Evolutionary conservation across 2,329 filamentous ascomycete species (phyloP).

Genomic region (Fusarium albidum): DNA sequence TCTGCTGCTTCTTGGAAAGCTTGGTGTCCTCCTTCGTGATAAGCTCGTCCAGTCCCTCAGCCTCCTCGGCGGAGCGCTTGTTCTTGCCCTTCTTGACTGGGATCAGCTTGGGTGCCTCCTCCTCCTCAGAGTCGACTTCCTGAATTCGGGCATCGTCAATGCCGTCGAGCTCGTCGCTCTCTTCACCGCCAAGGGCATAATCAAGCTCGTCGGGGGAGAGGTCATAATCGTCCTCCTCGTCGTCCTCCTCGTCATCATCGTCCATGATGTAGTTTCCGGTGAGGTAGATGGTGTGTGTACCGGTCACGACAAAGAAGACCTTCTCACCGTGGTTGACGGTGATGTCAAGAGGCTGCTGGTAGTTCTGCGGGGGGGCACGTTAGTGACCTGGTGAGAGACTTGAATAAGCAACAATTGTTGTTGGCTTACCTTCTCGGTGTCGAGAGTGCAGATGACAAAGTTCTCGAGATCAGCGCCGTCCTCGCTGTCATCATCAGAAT

Average conservation of each 20-base stretch:
- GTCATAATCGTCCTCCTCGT: constrained; percentile 80
- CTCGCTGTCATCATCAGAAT: constrained; percentile 70
- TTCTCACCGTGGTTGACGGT: constrained; percentile 88
- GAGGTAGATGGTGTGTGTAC: constrained; percentile 89
- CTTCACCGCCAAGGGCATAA: constrained; percentile 73
- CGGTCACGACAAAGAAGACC: constrained; percentile 90
- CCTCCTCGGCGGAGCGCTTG: constrained; percentile 87
- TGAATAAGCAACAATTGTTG: background rate
- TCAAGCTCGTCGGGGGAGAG: constrained; percentile 83
- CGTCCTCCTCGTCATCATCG: constrained; percentile 69
- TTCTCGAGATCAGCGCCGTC: constrained; percentile 79
- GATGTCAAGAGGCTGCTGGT: constrained; percentile 94
- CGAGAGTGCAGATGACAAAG: constrained; percentile 94
- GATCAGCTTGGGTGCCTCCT: constrained; percentile 72
- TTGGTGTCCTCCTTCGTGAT: constrained; percentile 83
- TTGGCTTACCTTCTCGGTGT: constrained; percentile 81
- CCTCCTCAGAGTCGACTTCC: constrained; percentile 78
- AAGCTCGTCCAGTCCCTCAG: constrained; percentile 79
- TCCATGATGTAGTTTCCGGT: constrained; percentile 96
- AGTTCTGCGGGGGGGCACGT: constrained; percentile 69
- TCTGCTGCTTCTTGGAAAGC: constrained; percentile 94
- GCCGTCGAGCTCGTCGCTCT: constrained; percentile 82
- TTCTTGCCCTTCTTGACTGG: constrained; percentile 79
- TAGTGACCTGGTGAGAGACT: constrained; percentile 28
- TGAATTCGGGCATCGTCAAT: constrained; percentile 82